phyloP scores from a whole-genome alignment of 2,329 filamentous ascomycete species.

The Colletotrichum tropicale region DNA sequence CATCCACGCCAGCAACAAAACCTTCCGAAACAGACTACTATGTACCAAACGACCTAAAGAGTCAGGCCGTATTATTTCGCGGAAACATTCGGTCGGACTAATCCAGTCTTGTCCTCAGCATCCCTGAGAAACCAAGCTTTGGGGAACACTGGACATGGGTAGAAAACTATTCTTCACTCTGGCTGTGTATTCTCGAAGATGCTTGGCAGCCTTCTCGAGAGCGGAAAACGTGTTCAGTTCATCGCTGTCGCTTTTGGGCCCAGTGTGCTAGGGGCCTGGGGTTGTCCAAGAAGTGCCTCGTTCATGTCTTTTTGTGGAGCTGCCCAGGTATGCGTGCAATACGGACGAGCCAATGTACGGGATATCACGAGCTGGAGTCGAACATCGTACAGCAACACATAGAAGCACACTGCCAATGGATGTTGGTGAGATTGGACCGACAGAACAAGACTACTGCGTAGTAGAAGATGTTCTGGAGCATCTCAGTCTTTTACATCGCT shows the following conservation, averaged over 20 bases:
- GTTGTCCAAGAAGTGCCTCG: not conserved
- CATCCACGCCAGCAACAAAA: not conserved
- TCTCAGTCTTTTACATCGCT: not conserved
- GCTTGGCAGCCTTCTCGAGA: not conserved
- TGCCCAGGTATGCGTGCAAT: not conserved
- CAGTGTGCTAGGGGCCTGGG: not conserved
- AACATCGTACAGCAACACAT: not conserved
- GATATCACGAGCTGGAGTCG: not conserved
- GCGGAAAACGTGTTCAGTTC: not conserved
- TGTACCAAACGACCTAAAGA: not conserved
- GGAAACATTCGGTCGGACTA: not conserved
- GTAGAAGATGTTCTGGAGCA: not conserved
- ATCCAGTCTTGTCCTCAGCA: not conserved
- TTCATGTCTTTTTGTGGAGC: not conserved
- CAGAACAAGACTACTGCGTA: not conserved
- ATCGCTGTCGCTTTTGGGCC: not conserved
- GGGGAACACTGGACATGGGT: not conserved
- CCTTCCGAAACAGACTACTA: not conserved
- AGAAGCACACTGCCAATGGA: not conserved
- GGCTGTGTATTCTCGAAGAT: not conserved
- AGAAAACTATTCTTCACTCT: not conserved
- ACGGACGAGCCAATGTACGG: not conserved
- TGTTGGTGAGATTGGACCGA: not conserved
- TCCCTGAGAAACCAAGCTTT: not conserved
- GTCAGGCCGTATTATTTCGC: not conserved